phyloP scores from a whole-genome alignment of 2,329 filamentous ascomycete genomes.

The Tolypocladium pustulatum region DNA sequence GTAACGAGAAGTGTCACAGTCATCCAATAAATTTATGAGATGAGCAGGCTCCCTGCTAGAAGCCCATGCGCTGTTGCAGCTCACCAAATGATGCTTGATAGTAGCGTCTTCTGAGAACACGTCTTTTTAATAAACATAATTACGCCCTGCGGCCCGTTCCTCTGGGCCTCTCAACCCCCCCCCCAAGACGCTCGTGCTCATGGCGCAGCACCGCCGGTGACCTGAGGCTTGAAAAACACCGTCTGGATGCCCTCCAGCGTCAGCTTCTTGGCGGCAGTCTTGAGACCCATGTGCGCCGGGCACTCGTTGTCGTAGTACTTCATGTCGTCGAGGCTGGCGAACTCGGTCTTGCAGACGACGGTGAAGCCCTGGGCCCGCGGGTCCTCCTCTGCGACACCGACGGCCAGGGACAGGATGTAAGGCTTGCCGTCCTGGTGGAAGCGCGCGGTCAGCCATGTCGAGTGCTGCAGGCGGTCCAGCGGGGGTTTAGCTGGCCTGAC shows the following conservation, averaged over 20 bases:
- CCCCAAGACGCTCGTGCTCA: neutral
- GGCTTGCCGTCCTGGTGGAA: slow-evolving; percentile 52
- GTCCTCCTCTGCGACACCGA: slow-evolving; percentile 43
- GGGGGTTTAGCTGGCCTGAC: too few relatives aligned
- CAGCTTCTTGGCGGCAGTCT: slow-evolving; percentile 21
- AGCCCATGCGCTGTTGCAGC: neutral
- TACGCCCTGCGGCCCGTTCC: neutral
- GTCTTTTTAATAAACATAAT: neutral
- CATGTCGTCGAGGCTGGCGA: slow-evolving; percentile 56
- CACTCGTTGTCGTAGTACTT: slow-evolving; percentile 54
- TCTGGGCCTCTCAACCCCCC: neutral
- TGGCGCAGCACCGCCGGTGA: slow-evolving; percentile 6
- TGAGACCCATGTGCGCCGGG: slow-evolving; percentile 30
- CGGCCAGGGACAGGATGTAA: slow-evolving; percentile 52
- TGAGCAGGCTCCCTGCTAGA: neutral
- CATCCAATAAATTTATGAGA: too few relatives aligned
- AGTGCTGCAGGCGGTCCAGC: too few relatives aligned
- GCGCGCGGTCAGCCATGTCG: neutral
- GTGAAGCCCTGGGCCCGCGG: slow-evolving; percentile 56
- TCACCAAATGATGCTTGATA: neutral
- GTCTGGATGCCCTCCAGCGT: slow-evolving; percentile 26
- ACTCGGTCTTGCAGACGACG: slow-evolving; percentile 50
- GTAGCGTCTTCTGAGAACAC: neutral
- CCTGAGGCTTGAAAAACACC: slow-evolving; percentile 27
- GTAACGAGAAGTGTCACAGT: too few relatives aligned